Evolutionary conservation across 176 grass and related monocot species (phyloP).

Genomic region (Eleusine coracana): DNA sequence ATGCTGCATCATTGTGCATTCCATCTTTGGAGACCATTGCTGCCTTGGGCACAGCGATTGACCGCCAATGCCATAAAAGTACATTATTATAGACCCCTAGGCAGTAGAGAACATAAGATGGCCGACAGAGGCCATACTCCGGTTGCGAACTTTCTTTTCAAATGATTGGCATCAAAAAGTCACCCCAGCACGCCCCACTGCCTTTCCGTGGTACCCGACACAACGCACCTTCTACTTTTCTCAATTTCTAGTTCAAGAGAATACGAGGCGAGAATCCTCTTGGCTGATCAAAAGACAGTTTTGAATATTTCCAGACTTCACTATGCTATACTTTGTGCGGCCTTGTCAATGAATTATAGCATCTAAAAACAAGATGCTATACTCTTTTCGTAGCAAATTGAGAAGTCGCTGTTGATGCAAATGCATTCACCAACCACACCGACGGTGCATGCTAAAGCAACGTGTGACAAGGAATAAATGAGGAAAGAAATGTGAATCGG

Average conservation of each 20-base stretch:
- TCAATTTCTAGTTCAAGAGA: not conserved
- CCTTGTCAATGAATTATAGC: too few relatives aligned
- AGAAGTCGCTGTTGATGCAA: not conserved
- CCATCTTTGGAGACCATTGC: not conserved
- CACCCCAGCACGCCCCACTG: not conserved
- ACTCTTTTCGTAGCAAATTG: not conserved
- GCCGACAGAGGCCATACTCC: not conserved
- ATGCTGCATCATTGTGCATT: constrained; percentile 25
- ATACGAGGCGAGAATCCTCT: not conserved
- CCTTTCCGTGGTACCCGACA: not conserved
- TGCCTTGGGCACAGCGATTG: constrained; percentile 4
- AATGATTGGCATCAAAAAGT: constrained; percentile 26
- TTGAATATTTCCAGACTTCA: not conserved
- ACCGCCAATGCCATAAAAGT: not conserved
- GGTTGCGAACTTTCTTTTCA: not conserved
- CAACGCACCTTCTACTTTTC: constrained; percentile 2
- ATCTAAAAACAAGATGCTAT: not conserved
- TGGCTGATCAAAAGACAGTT: not conserved
- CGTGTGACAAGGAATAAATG: not conserved
- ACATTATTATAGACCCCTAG: constrained; percentile 11
- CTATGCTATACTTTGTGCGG: not conserved
- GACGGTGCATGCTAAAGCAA: not conserved
- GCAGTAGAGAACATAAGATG: not conserved
- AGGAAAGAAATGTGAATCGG: not conserved
- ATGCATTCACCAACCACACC: not conserved